phyloP scores from a whole-genome alignment of 495 filamentous ascomycete species.

The Penicillium canescens region DNA sequence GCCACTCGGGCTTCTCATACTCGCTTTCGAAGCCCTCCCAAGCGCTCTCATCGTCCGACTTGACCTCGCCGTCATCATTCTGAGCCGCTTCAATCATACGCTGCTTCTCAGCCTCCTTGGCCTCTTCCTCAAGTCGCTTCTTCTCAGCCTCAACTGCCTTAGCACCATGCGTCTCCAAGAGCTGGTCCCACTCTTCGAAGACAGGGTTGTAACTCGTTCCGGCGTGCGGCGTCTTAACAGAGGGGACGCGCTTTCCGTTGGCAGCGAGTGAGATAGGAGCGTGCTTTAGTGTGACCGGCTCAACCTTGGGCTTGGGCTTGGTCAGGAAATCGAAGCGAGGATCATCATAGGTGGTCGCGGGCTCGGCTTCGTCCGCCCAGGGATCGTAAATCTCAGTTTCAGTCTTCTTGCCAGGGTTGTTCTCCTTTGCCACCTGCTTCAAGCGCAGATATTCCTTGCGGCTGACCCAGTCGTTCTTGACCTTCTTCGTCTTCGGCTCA shows the following conservation, averaged over 20 bases:
- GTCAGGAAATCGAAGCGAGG: constrained; percentile 60
- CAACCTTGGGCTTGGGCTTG: constrained; percentile 62
- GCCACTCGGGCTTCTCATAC: constrained; percentile 58
- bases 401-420: constrained; percentile 55
- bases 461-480: constrained; percentile 72
- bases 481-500: constrained; percentile 65
- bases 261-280: constrained; percentile 78
- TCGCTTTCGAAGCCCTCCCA: constrained; percentile 86
- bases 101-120: constrained; percentile 58
- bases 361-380: constrained; percentile 61
- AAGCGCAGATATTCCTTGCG: constrained; percentile 77
- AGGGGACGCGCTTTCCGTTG: constrained; percentile 72
- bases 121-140: constrained; percentile 68
- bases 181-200: constrained; percentile 78
- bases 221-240: constrained; percentile 74
- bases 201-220: constrained; percentile 90
- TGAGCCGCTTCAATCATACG: constrained; percentile 58
- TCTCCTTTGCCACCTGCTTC: constrained; percentile 72
- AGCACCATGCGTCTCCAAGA: constrained; percentile 70
- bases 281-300: constrained; percentile 73
- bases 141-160: constrained; percentile 79
- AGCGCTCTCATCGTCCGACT: constrained; percentile 80
- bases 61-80: constrained; percentile 65
- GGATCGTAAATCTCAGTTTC: constrained; percentile 68
- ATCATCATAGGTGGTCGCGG: constrained; percentile 44